Conservation (phyloP, 2,329 filamentous ascomycete genomes). For the Fusarium beomiforme region DNA sequence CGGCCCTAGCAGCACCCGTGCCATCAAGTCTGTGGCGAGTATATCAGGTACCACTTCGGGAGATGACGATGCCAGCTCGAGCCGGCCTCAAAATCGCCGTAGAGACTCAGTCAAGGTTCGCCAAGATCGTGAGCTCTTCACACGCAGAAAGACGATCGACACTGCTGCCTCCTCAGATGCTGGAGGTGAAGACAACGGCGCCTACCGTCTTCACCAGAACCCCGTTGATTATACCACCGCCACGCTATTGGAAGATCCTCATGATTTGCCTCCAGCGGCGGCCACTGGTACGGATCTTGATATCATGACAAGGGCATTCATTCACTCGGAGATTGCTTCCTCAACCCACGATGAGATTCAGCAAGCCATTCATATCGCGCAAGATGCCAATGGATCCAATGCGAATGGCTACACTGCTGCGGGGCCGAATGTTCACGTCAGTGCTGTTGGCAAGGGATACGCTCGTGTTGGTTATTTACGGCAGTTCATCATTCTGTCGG, state of each 20-base stretch:
- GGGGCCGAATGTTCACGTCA: conserved; percentile 61
- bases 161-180: conserved; percentile 71
- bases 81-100: conserved; percentile 73
- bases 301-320: conserved; percentile 79
- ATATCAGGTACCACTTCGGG: conserved; percentile 79
- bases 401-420: conserved; percentile 60
- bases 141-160: conserved; percentile 73
- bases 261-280: conserved; percentile 69
- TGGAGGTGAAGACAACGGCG: conserved; percentile 60
- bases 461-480: conserved; percentile 79
- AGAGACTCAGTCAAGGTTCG: conserved; percentile 84
- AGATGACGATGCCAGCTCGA: conserved; percentile 69
- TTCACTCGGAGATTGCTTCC: conserved; percentile 78
- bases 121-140: conserved; percentile 92
- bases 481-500: conserved; percentile 90
- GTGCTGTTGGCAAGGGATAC: conserved; percentile 80
- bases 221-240: conserved; percentile 58
- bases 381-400: conserved; percentile 72
- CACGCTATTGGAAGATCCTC: conserved; percentile 75
- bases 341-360: conserved; percentile 82
- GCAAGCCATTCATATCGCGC: conserved; percentile 71
- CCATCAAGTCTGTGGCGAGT: conserved; percentile 91
- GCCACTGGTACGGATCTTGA: conserved; percentile 81
- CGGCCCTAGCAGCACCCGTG: conserved; percentile 85
- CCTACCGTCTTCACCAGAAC: conserved; percentile 62